phyloP scores from a whole-genome alignment of 169 alveolate species.

The Theileria orientalis region DNA sequence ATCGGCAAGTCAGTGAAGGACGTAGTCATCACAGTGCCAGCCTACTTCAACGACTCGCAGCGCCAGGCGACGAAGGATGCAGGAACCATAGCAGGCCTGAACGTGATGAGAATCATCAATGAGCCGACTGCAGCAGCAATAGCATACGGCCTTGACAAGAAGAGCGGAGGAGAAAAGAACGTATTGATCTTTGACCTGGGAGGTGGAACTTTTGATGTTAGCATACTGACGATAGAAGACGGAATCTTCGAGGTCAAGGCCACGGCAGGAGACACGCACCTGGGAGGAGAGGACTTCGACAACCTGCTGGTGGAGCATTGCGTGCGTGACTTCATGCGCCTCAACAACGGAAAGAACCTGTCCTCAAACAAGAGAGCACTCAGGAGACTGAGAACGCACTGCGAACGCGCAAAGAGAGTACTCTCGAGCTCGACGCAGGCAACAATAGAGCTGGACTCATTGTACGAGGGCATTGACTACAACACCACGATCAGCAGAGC shows the following conservation, averaged over 20 bases:
- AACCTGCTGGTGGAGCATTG: conserved; percentile 94
- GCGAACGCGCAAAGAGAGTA: conserved; percentile 98
- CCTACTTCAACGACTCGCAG: conserved; percentile 98
- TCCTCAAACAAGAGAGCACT: conserved; percentile 88
- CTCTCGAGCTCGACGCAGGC: conserved; percentile 95
- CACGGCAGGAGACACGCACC: conserved; percentile 98
- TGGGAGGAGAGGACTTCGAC: conserved; percentile 99
- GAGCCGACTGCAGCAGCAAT: conserved; percentile 99
- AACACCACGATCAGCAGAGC: conserved; percentile 93
- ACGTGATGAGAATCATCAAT: conserved; percentile 94
- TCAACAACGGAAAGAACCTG: conserved; percentile 87
- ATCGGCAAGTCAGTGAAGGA: conserved; percentile 90
- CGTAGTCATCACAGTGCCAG: conserved; percentile 99
- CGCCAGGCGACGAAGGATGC: conserved; percentile 99
- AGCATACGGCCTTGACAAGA: conserved; percentile 96
- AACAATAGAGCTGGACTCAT: conserved; percentile 93
- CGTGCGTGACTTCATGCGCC: conserved; percentile 92
- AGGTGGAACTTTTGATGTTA: conserved; percentile 99
- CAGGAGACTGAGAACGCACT: conserved; percentile 93
- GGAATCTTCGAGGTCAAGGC: conserved; percentile 97
- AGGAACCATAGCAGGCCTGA: conserved; percentile 98
- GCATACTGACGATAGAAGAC: conserved; percentile 93
- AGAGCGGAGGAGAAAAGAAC: conserved; percentile 87
- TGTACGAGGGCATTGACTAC: conserved; percentile 94
- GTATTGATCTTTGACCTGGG: conserved; percentile 97